A percentile compares a stretch with the other conserved stretches of the same genome.
phyloP scores from a whole-genome alignment of 2,329 filamentous ascomycete species.

The Phialophora verrucosa region DNA sequence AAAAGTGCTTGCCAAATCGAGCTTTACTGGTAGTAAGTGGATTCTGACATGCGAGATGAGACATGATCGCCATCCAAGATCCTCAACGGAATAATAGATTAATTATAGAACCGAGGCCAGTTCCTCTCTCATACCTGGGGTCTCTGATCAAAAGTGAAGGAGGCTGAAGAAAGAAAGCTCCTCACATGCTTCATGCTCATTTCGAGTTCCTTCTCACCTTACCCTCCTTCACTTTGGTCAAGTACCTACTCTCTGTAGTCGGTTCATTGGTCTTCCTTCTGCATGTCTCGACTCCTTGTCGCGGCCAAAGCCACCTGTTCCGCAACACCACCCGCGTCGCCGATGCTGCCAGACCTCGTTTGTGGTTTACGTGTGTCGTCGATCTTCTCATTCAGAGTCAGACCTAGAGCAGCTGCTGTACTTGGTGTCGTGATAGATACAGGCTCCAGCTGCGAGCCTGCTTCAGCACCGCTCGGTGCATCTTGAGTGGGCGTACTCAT shows the following conservation, averaged over 20 bases:
- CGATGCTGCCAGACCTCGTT: conserved; percentile 1
- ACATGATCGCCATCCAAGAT: neutral
- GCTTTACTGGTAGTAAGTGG: neutral
- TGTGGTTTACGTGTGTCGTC: conserved; percentile 17
- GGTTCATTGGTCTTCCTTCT: neutral
- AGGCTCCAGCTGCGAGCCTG: conserved; percentile 9
- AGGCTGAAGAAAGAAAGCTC: neutral
- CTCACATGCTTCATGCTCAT: too few species aligned
- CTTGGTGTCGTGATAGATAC: conserved; percentile 20
- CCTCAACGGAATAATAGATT: neutral
- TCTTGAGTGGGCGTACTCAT: conserved; percentile 10
- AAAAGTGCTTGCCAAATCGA: neutral
- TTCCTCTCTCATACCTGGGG: neutral
- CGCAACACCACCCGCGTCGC: conserved; percentile 13
- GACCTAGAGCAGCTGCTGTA: conserved; percentile 17
- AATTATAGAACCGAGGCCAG: neutral
- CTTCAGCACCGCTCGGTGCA: neutral
- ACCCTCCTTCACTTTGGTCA: neutral
- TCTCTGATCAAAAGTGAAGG: neutral
- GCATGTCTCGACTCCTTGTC: conserved; percentile 25
- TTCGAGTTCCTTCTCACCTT: neutral
- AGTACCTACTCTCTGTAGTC: neutral
- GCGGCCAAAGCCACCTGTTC: conserved; percentile 24
- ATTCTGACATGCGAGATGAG: neutral
- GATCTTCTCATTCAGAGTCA: conserved; percentile 17